Evolutionary conservation across 352 stramenopile genomes (phyloP).

Genomic region (Phytophthora niederhauseri): DNA sequence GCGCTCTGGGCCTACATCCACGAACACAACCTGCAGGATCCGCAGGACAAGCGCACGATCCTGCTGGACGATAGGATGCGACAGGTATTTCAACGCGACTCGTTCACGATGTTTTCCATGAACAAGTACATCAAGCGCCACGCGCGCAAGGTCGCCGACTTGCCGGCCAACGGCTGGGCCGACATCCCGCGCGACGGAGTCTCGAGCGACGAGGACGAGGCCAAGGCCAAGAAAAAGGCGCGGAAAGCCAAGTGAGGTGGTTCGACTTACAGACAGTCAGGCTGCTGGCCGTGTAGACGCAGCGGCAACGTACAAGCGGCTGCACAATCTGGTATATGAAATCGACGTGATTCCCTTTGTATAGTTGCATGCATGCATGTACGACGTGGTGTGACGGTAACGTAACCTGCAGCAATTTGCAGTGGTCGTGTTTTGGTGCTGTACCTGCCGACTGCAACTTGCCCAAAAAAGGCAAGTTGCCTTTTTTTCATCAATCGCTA

Average conservation of each 20-base stretch:
- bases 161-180: conserved; percentile 73
- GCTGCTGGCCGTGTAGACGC: conserved; percentile 25
- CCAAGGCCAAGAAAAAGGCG: conserved; percentile 46
- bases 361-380: conserved; percentile 9
- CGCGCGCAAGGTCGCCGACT: conserved; percentile 67
- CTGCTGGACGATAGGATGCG: conserved; percentile 90
- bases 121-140: conserved; percentile 92
- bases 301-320: conserved; percentile 13
- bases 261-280: conserved; percentile 11
- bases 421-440: neutral
- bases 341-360: conserved; percentile 33
- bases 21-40: conserved; percentile 95
- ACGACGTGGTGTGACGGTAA: no score
- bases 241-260: conserved; percentile 34
- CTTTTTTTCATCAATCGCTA: neutral
- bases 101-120: conserved; percentile 91
- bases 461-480: neutral
- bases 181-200: conserved; percentile 74
- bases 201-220: conserved; percentile 85
- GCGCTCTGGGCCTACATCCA: conserved; percentile 97
- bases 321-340: conserved; percentile 27
- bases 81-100: conserved; percentile 81
- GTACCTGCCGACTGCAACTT: neutral
- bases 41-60: conserved; percentile 94
- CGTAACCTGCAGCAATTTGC: no score